Base-by-base conservation (phyloP, 257 asterid species). In the Prunella vulgaris region DNA sequence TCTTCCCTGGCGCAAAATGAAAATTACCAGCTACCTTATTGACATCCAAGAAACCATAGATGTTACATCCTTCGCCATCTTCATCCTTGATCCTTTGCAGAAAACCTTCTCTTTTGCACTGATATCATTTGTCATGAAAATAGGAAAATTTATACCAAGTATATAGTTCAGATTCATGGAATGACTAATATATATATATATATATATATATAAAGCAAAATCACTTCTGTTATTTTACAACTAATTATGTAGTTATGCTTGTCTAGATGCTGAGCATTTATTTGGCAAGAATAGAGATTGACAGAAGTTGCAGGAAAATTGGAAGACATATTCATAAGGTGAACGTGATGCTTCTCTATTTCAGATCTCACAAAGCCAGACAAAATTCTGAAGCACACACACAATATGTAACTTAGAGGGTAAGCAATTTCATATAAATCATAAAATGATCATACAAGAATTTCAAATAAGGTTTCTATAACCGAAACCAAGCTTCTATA, bases 1-100 rank as follows among this genome's bases (percentile, higher is more conserved):
- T 90, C 89, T 93, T 93, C 75, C 99, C 99, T 68, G 99, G 99
- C 20, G 99, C 99, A 83, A 93, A 93, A 83, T 93, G 99, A 69
- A 93, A 90, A 82, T 87, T 93, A 49, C 99, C 99, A 70, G 92
- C 99, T 63, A 93, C 97, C 76, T 87, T 90, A 79, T 93, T 93
- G 71, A 93, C 95, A 68, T 90, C 99, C 85, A 93, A 75, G 83
- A 90, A 93, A 24, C 99, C 99, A 70, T 93, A 85, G 28, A 93
- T 60, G 72, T 87, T 93, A 75, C 99, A 93, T 51, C 99, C 99
- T 83, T 90, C 99, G 28, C 99, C 97, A 48, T 88, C 99, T 83
- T 93, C 99, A 5, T 81, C 96, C 87, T 90, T 93, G 78, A 93
- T 82, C 77, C 64, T 87, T 86, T 93, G 86, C 67, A 93, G 96